Evolutionary conservation across 495 filamentous ascomycete species (phyloP).

Genomic region (Penicillium lividum): DNA sequence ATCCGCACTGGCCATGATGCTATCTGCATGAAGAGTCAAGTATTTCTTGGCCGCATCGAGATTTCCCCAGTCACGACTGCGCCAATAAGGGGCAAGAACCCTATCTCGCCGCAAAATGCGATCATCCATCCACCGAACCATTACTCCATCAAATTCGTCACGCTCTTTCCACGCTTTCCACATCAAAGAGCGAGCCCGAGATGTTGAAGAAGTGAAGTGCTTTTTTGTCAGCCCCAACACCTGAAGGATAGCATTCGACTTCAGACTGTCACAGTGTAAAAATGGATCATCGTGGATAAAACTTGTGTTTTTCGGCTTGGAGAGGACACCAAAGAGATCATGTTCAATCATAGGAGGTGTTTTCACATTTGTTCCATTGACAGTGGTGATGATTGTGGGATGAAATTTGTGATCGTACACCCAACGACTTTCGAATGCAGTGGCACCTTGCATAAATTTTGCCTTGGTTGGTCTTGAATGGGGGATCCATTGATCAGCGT

Average conservation of each 20-base stretch:
- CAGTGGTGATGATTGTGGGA: constrained; percentile 57
- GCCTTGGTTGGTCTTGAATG: constrained; percentile 60
- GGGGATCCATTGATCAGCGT: constrained; percentile 59
- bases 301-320: constrained; percentile 55
- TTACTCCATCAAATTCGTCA: constrained; percentile 59
- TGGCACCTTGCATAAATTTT: constrained; percentile 52
- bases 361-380: constrained; percentile 55
- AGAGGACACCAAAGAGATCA: constrained; percentile 55
- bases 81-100: constrained; percentile 60
- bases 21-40: constrained; percentile 55
- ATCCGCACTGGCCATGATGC: constrained; percentile 62
- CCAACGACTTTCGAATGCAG: constrained; percentile 58
- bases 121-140: constrained; percentile 65
- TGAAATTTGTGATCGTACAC: constrained; percentile 64
- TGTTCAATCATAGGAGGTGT: constrained; percentile 62
- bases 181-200: constrained; percentile 58
- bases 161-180: constrained; percentile 67
- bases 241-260: constrained; percentile 47
- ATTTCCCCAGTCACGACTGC: constrained; percentile 54
- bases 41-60: constrained; percentile 55
- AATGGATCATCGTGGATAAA: constrained; percentile 61
- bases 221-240: constrained; percentile 50
- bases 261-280: constrained; percentile 49
- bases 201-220: constrained; percentile 56
- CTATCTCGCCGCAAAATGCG: constrained; percentile 56